Evolutionary conservation across 2,329 filamentous ascomycete species (phyloP).

Genomic region (Colletotrichum costaricense): DNA sequence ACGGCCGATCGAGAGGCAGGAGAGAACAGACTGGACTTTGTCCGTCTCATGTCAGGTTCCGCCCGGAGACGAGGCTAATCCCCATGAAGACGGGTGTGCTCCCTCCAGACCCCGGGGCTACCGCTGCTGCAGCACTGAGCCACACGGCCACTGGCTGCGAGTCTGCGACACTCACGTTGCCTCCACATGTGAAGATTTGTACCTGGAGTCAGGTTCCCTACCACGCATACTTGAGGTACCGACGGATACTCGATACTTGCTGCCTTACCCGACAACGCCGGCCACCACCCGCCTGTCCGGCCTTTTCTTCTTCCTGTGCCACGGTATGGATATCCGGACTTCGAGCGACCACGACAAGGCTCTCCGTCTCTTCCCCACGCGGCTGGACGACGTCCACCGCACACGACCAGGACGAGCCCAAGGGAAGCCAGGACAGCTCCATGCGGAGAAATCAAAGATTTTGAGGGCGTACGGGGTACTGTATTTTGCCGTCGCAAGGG

Average conservation of each 20-base stretch:
- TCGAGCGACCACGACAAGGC: neutral
- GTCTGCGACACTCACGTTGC: neutral
- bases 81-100: slow-evolving; percentile 1
- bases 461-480: neutral
- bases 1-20: neutral
- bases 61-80: slow-evolving; percentile 14
- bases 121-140: slow-evolving; percentile 12
- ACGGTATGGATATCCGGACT: neutral
- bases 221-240: too few species aligned
- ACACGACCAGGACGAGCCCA: neutral
- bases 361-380: neutral
- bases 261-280: neutral
- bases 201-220: neutral
- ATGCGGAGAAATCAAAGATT: neutral
- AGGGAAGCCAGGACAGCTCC: neutral
- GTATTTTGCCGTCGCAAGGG: neutral
- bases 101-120: slow-evolving; percentile 13
- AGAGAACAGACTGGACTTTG: slow-evolving; percentile 16
- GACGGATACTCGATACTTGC: too few species aligned
- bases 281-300: slow-evolving; percentile 2
- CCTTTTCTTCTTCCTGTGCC: slow-evolving; percentile 12
- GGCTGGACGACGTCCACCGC: neutral
- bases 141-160: neutral
- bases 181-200: slow-evolving; percentile 19
- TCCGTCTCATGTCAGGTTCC: slow-evolving; percentile 3